These are phyloP conservation scores for Arthroderma sp. DNA, from an alignment of 2,329 filamentous ascomycete species.

Conservation along the genomic window DNA sequence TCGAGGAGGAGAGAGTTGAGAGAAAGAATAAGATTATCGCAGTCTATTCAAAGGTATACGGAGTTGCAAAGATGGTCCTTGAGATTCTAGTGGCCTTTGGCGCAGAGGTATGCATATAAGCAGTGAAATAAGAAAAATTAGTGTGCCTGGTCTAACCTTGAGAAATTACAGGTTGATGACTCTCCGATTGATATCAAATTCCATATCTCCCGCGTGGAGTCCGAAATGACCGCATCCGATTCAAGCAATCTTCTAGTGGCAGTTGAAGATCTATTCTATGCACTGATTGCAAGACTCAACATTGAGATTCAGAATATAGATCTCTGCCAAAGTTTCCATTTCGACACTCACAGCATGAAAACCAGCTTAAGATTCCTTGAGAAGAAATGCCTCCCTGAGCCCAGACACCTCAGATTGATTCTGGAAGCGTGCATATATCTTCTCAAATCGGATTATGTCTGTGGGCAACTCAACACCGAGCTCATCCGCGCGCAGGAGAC, in stretches of 20 bases:
- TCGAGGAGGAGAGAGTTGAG: slow-evolving; percentile 12
- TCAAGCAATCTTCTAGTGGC: slow-evolving; percentile 20
- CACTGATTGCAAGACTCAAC: slow-evolving; percentile 23
- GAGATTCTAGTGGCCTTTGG: slow-evolving; percentile 22
- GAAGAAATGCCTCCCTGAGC: slow-evolving; percentile 18
- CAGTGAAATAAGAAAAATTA: neutral
- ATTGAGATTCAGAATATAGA: slow-evolving; percentile 25
- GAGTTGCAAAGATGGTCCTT: slow-evolving; percentile 23
- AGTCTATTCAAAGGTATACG: slow-evolving; percentile 23
- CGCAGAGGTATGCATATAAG: slow-evolving; percentile 17
- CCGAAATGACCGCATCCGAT: slow-evolving; percentile 16
- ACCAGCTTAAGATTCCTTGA: slow-evolving; percentile 10
- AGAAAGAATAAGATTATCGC: slow-evolving; percentile 18
- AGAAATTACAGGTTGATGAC: slow-evolving; percentile 18
- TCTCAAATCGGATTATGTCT: slow-evolving; percentile 19
- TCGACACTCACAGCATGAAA: slow-evolving; percentile 13
- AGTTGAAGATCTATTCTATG: slow-evolving; percentile 25
- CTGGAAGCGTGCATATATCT: slow-evolving; percentile 21
- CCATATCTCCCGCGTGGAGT: slow-evolving; percentile 21
- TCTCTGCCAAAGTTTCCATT: slow-evolving; percentile 20
- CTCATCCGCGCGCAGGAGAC: slow-evolving; percentile 19
- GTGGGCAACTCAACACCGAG: slow-evolving; percentile 15
- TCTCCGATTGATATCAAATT: slow-evolving; percentile 17
- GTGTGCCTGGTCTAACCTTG: neutral
- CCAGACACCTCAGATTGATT: slow-evolving; percentile 22